Percentiles rank a stretch among this genome's conserved stretches.
Conservation (phyloP, 257 asterid species). For the Solanum etuberosum region DNA sequence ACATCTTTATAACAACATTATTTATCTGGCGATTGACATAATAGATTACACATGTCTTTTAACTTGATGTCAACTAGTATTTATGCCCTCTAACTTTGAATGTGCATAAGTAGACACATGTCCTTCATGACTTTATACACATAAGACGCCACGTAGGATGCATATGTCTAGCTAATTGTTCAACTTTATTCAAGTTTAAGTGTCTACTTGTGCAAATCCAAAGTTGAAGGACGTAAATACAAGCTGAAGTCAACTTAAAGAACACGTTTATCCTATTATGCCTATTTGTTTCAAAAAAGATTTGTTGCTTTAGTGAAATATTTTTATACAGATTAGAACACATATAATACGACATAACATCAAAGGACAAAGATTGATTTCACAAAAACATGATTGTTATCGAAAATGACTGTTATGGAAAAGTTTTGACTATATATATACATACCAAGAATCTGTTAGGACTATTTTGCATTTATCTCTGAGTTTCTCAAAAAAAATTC, state of each 20-base stretch:
- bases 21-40: not conserved
- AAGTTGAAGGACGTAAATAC: not conserved
- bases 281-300: not conserved
- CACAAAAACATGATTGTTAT: no score
- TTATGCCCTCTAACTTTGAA: no score
- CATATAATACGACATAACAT: not conserved
- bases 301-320: not conserved
- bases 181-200: no score
- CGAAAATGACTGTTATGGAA: no score
- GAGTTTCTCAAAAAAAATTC: no score
- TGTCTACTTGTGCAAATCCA: not conserved
- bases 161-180: no score
- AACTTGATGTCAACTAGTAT: no score
- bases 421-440: not conserved
- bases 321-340: not conserved
- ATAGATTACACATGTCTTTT: no score
- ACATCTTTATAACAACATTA: not conserved
- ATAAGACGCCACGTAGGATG: no score
- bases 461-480: no score
- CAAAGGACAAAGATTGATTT: no score
- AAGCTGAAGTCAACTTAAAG: not conserved
- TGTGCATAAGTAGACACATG: not conserved
- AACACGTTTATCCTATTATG: no score
- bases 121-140: fast-evolving
- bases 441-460: not conserved